A percentile compares a stretch with the other conserved stretches of the same genome.
Conservation (phyloP, 805 yeast genomes). For the Ogataea dorogensis region DNA sequence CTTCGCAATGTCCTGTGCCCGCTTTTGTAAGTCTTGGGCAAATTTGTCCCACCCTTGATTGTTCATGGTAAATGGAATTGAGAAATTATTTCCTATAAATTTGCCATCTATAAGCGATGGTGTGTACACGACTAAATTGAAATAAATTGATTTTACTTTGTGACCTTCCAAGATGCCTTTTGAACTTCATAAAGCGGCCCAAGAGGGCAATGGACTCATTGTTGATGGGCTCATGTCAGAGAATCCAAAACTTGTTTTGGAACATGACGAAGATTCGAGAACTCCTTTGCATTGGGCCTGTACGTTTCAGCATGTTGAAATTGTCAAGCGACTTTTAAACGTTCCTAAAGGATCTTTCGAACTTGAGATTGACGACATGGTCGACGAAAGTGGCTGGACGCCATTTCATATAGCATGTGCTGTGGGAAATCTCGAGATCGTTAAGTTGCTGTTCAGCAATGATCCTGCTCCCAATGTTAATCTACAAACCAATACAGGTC, state of each 20-base stretch:
- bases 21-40: conserved; percentile 49
- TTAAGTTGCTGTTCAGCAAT: conserved; percentile 48
- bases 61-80: conserved; percentile 23
- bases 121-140: conserved; percentile 2
- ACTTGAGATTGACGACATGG: conserved; percentile 63
- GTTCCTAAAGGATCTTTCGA: conserved; percentile 28
- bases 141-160: too few relatives aligned
- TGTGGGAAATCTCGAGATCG: conserved; percentile 57
- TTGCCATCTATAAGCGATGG: conserved; percentile 9
- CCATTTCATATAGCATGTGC: conserved; percentile 83
- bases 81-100: conserved; percentile 4
- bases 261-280: conserved; percentile 69
- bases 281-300: conserved; percentile 90
- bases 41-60: conserved; percentile 50
- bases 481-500: conserved; percentile 59
- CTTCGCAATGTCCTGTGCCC: conserved; percentile 41
- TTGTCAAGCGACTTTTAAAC: conserved; percentile 46
- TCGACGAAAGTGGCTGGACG: conserved; percentile 84
- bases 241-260: conserved; percentile 46
- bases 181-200: conserved; percentile 61
- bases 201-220: conserved; percentile 52
- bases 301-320: conserved; percentile 53
- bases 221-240: conserved; percentile 51
- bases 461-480: conserved; percentile 61
- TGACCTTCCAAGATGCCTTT: conserved; percentile 10